Base-by-base conservation (phyloP, 2,329 filamentous ascomycete genomes). In the Mariannaea sp. region DNA sequence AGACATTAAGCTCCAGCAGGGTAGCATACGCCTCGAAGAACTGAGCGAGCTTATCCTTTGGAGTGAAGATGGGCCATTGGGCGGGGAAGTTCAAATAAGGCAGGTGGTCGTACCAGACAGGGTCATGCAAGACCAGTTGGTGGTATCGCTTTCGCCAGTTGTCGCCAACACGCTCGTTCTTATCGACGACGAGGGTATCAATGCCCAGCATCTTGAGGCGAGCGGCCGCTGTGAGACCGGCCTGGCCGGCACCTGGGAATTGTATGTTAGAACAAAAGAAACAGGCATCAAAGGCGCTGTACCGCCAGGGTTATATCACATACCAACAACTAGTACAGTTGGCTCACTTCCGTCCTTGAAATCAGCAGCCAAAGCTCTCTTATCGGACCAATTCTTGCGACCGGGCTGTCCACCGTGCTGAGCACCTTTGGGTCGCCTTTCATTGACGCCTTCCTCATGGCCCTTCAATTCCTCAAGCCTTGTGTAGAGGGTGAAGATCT, bases 21-120 rank as follows among this genome's bases (percentile, higher is more conserved):
- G 74, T 78, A 1, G 80, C 86, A 58, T 90, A 89, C 0, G 79
- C 73, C 58, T 88, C 85, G 55, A 89, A 84, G 71, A 83, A 90
- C 36, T 88, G 83, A 1, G 77, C 87, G 0, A 89, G 73, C 64
- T 89, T 89, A 68, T 89, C 86, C 65, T 89, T 89, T 5, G 86
- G 85, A 0, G 85, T 88, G 67, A 87, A 90, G 13, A 87, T 73
- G 3, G 86, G 86, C 86, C 86, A 90, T 46, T 79, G 78, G 0
- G 77, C 65, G 0, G 86, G 87, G 65, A 89, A 90, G 0, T 73
- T 71, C 4, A 90, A 60, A 65, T 87, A 89, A 0, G 86, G 83
- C 73, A 88, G 72, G 62, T 84, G 80, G 48, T 81, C 78, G 52
- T 77, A 81, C 74, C 77, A 85, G 2, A 88, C 81, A 0, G 85